Base-by-base conservation (phyloP, 257 asterid species). In the Jacaranda copaia region DNA sequence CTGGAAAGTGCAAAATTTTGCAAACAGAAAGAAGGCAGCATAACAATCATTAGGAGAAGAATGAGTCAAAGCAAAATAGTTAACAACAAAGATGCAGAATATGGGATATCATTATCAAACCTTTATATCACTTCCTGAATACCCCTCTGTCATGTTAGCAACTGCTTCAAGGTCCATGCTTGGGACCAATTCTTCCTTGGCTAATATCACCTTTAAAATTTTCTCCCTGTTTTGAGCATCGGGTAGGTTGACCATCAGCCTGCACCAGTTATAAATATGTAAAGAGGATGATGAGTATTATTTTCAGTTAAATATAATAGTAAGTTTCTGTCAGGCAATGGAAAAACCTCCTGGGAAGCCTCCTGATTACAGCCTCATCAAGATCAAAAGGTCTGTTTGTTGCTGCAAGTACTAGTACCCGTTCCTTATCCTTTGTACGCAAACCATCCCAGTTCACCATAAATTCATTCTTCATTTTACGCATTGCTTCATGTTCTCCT, bases 91-190 rank as follows among this genome's bases (percentile, higher is more conserved):
- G 16, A 11, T 52, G 12, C 42, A 57, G 51, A 67, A 12, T 9
- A 71, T 15, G 40, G 65, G 19, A 58, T 46, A 45, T 36, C 55
- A 20, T 32, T 43, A 67, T 56, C 81, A 39, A 57, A 87, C 91
- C 89, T 85, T 85, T 4, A 87, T 67, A 87, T 87, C 91, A 55
- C 91, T 87, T 79, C 91, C 91, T 5, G 91, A 87, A 77, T 83
- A 87, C 75, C 89, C 91, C n/a, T 85, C 89, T 0, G 89, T 85
- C 88, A 85, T 62, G 62, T 75, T 85, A 75, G 89, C 87, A 18
- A 87, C 82, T 67, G 82, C 88, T 64, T 76, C 84, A 18, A 87
- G 83, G 76, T 85, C 83, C 2, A 85, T 63, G 3, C 46, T 62
- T 42, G 89, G 80, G 60, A 74, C 84, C 70, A 87, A 53, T 36